Conservation (phyloP, 208 protist species). For the Acanthamoeba castellanii region DNA sequence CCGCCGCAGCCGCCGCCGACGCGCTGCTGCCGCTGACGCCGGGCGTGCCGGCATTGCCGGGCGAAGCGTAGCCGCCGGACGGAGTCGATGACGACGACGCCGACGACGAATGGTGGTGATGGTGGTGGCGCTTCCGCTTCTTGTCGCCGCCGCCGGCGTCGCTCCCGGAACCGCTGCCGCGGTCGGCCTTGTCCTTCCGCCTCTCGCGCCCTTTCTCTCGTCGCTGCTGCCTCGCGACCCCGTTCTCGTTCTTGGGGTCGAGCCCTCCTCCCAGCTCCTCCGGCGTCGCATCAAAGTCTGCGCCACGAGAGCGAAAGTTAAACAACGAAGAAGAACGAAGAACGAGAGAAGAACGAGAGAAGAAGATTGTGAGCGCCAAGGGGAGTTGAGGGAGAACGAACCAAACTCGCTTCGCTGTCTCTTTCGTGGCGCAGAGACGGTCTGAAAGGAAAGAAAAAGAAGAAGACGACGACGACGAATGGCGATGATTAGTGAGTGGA, state of each 20-base stretch:
- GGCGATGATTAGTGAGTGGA: neutral
- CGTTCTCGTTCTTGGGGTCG: slow-evolving; percentile 17
- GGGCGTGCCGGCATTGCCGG: neutral
- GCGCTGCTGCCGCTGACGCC: neutral
- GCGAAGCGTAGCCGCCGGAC: neutral
- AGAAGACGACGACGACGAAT: neutral
- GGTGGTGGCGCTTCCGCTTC: neutral
- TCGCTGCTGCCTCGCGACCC: neutral
- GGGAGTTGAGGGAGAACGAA: neutral
- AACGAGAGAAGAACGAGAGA: neutral
- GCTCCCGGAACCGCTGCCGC: neutral
- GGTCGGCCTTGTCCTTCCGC: neutral
- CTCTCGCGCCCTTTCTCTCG: slow-evolving; percentile 2
- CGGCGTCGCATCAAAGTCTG: neutral
- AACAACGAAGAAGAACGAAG: neutral
- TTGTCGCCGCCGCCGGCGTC: neutral
- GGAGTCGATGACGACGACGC: neutral
- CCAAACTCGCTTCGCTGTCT: neutral
- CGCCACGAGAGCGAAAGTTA: neutral
- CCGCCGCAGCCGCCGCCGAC: no score
- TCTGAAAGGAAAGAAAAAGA: neutral
- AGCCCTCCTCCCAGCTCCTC: neutral
- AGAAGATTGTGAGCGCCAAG: neutral
- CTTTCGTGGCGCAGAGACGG: neutral
- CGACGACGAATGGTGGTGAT: neutral